A percentile compares a stretch with the other conserved stretches of the same genome.
phyloP scores from a whole-genome alignment of 225 moss, liverwort and hornwort genomes.

The Sphagnum contortum region DNA sequence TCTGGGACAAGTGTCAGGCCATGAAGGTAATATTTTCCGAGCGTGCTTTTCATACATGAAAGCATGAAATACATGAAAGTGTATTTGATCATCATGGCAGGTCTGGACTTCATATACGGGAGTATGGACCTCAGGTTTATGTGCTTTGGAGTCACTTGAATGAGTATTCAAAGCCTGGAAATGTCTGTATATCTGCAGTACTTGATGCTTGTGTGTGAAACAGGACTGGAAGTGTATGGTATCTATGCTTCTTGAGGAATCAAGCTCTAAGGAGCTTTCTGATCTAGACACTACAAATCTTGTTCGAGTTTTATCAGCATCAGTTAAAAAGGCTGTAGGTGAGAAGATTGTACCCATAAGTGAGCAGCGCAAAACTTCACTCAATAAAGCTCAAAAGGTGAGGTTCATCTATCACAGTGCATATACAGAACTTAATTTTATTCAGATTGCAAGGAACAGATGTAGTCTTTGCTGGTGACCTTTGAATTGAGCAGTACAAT shows the following conservation, averaged over 20 bases:
- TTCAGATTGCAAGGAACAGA: not conserved
- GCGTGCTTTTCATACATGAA: no score
- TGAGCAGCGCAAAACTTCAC: conserved; percentile 74
- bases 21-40: conserved; percentile 60
- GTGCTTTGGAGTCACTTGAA: no score
- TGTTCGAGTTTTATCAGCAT: conserved; percentile 80
- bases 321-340: conserved; percentile 92
- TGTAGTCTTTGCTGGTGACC: not conserved
- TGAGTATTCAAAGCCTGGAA: no score
- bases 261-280: conserved; percentile 62
- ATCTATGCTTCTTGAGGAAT: conserved; percentile 82
- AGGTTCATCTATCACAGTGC: conserved; percentile 5
- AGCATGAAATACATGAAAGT: no score
- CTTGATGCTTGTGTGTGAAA: not conserved
- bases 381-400: conserved; percentile 82
- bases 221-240: conserved; percentile 98
- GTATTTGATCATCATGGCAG: no score
- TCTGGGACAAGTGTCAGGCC: conserved; percentile 93
- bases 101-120: no score
- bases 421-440: not conserved
- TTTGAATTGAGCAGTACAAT: not conserved
- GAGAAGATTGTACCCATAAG: conserved; percentile 82
- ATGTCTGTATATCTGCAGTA: no score
- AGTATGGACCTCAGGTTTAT: no score
- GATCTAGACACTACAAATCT: conserved; percentile 89